Evolutionary conservation across 179 eudicot genomes (phyloP).

Genomic region (Spinacia oleracea): DNA sequence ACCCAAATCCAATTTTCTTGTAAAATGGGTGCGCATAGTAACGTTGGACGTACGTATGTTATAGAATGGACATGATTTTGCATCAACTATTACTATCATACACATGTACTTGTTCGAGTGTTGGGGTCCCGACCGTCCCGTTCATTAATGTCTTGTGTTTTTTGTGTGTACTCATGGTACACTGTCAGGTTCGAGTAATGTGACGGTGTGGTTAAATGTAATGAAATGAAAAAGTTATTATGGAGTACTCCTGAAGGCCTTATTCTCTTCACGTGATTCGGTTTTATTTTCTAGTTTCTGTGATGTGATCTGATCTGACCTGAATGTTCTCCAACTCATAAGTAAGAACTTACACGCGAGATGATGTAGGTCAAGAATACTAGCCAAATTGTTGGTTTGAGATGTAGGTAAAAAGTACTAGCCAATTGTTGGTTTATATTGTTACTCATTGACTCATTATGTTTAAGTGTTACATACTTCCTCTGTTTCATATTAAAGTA

Average conservation of each 20-base stretch:
- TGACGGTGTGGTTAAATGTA: background rate
- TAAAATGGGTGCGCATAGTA: slow-evolving; percentile 20
- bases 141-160: background rate
- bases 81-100: background rate
- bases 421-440: background rate
- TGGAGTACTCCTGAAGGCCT: too few species aligned
- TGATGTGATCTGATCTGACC: too few species aligned
- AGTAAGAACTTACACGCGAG: too few species aligned
- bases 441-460: background rate
- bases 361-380: background rate
- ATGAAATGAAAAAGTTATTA: too few species aligned
- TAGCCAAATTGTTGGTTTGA: background rate
- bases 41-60: slow-evolving; percentile 11
- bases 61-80: slow-evolving; percentile 4
- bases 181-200: background rate
- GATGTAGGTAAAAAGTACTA: background rate
- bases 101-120: background rate
- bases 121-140: background rate
- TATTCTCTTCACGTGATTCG: too few species aligned
- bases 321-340: background rate
- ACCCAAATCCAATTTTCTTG: slow-evolving; percentile 10
- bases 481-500: background rate
- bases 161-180: background rate
- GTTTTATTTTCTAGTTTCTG: too few species aligned
- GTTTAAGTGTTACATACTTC: background rate